These are phyloP conservation scores for Clavispora vitiphila DNA, from an alignment of 805 yeast genomes.

Conservation along the genomic window DNA sequence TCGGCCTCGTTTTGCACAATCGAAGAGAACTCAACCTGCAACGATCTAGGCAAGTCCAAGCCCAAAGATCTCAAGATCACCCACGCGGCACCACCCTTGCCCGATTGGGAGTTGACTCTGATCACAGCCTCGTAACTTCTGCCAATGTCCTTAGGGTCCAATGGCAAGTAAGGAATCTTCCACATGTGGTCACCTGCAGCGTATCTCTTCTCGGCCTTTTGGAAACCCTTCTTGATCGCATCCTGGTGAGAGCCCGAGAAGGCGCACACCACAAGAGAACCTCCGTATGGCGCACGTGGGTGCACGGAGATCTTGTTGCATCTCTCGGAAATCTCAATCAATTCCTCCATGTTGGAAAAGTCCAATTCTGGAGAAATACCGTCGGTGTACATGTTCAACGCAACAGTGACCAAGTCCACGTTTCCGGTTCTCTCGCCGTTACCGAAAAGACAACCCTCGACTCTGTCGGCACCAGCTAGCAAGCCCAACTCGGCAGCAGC, in stretches of 20 bases:
- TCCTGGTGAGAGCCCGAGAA: conserved; percentile 83
- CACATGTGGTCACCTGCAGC: conserved; percentile 41
- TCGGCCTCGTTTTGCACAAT: conserved; percentile 71
- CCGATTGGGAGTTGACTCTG: conserved; percentile 82
- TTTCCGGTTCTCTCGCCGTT: conserved; percentile 88
- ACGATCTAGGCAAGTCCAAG: conserved; percentile 74
- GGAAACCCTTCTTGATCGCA: conserved; percentile 81
- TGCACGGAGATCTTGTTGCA: conserved; percentile 79
- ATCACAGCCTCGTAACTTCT: conserved; percentile 87
- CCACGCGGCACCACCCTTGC: conserved; percentile 91
- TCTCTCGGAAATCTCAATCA: conserved; percentile 69
- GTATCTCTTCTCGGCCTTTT: conserved; percentile 38
- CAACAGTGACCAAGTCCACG: conserved; percentile 75
- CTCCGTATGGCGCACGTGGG: conserved; percentile 79
- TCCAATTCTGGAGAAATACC: conserved; percentile 70
- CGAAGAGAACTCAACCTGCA: conserved; percentile 71
- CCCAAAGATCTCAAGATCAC: conserved; percentile 70
- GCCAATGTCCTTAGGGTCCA: conserved; percentile 82
- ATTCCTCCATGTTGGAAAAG: conserved; percentile 59
- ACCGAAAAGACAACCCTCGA: conserved; percentile 81
- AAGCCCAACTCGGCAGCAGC: conserved; percentile 82
- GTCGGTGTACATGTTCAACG: conserved; percentile 72
- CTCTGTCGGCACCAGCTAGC: conserved; percentile 83
- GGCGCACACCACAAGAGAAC: conserved; percentile 77
- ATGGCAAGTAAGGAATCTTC: conserved; percentile 77